These are phyloP conservation scores for rapeseed (Brassica napus) DNA, from an alignment of 345 rosid genomes.

Conservation along the genomic window DNA sequence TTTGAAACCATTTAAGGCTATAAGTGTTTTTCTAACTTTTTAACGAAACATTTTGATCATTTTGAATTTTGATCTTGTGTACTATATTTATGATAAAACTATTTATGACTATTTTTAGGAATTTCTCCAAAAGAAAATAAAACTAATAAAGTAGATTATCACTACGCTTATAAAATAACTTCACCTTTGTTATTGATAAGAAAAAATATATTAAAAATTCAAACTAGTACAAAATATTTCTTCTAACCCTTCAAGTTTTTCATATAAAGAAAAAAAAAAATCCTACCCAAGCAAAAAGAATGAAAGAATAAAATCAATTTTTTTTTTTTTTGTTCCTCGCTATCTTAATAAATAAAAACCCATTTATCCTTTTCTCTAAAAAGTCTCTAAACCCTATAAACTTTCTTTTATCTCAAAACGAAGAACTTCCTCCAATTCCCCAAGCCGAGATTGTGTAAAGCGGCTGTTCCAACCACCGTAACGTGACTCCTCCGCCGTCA, in stretches of 20 bases:
- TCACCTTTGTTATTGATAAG: neutral
- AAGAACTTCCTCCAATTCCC: slow-evolving; percentile 68
- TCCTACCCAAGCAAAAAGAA: slow-evolving; percentile 15
- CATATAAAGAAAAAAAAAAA: neutral
- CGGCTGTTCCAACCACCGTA: slow-evolving; percentile 81
- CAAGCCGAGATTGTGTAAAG: slow-evolving; percentile 89
- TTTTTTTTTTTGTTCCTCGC: neutral
- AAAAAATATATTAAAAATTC: neutral
- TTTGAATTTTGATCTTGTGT: no score
- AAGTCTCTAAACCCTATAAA: slow-evolving; percentile 17
- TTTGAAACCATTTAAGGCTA: no score
- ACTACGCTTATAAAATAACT: neutral
- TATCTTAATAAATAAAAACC: neutral
- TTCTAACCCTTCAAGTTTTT: neutral
- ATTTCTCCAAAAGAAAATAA: no score
- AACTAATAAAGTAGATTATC: no score
- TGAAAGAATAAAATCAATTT: slow-evolving; percentile 33
- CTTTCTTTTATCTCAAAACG: slow-evolving; percentile 23
- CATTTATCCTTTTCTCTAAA: neutral
- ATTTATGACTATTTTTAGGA: no score
- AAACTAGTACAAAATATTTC: slow-evolving; percentile 1
- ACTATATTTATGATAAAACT: no score
- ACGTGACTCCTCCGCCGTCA: slow-evolving; percentile 44
- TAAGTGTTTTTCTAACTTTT: no score
- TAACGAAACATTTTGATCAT: no score